Conservation (phyloP, 2,329 filamentous ascomycete species). For the Xylaria sp. region DNA sequence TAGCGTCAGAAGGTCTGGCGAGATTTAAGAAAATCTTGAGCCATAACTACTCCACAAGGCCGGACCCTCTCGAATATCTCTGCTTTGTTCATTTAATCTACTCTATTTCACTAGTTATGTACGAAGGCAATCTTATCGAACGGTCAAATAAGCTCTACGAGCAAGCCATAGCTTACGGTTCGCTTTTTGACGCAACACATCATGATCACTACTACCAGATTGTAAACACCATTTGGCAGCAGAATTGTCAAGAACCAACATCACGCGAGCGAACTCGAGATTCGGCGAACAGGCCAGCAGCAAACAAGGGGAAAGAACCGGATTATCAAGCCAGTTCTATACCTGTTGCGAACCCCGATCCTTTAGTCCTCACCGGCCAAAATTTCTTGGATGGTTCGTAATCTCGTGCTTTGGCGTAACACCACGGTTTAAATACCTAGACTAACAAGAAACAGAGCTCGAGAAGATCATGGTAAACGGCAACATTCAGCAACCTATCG, state of each 20-base stretch:
- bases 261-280: conserved; percentile 37
- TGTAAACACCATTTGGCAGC: conserved; percentile 62
- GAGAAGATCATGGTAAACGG: conserved; percentile 57
- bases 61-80: conserved; percentile 57
- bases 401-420: not conserved
- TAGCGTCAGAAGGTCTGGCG: conserved; percentile 57
- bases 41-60: conserved; percentile 49
- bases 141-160: conserved; percentile 57
- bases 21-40: conserved; percentile 55
- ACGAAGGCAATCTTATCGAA: conserved; percentile 54
- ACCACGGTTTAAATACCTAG: not conserved
- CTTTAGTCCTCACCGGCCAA: conserved; percentile 55
- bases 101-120: conserved; percentile 60
- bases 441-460: conserved; percentile 54
- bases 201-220: conserved; percentile 57
- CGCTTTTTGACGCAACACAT: conserved; percentile 54
- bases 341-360: conserved; percentile 48
- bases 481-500: conserved; percentile 45
- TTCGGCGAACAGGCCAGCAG: conserved; percentile 42
- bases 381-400: conserved; percentile 64
- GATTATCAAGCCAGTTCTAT: conserved; percentile 39
- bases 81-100: conserved; percentile 66
- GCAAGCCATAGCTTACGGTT: conserved; percentile 60
- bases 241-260: conserved; percentile 49
- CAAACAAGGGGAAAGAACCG: conserved; percentile 58